Evolutionary conservation across 768 basidiomycete species (phyloP), one percentile per base, ranked within the genome.

Genomic region (Trametes sanguinea): DNA sequence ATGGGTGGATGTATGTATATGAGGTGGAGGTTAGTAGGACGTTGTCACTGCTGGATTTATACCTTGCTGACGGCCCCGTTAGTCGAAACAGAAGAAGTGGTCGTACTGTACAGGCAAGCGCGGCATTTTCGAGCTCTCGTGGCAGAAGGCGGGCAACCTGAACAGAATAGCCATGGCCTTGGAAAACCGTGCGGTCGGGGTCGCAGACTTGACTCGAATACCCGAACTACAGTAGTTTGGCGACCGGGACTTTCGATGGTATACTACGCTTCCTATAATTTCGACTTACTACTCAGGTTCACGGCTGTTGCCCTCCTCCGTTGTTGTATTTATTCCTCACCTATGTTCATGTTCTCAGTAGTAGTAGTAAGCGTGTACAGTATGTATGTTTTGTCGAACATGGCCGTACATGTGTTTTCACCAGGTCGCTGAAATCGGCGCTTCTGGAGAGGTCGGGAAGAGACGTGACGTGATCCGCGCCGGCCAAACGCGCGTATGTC

Each of bases 1-100:
- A 95, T 69, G 90, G 91, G 7, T 83, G 83, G 77, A 67, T 95
- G 57, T 79, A 86, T 66, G 76, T 95, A 30, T 95, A 92, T 67
- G 80, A 86, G 62, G 77, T 87, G 33, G 76, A 82, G 76, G 92
- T 90, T 66, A 54, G 82, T 29, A 50, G 6, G 27, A 6, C 17
- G 3, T 6, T 27, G 14, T 13, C 72, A 14, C 16, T 39, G 3
- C 27, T 45, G 16, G 27, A n/a, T 33, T 13, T 22, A 22, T 22
- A 22, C 22, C 22, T 17, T 39, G 55, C 37, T 29, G 16, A 8
- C 40, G 13, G 5, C 35, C 17, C 32, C 13, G 33, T 1, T 55
- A 80, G 82, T 70, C 73, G 6, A 69, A 68, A 46, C 77, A 80
- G 63, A 82, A 82, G 68, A 71, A 74, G 45, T 90, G 87, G 85